Conservation (phyloP, 2,329 filamentous ascomycete genomes). For the Colletotrichum liaoningense region DNA sequence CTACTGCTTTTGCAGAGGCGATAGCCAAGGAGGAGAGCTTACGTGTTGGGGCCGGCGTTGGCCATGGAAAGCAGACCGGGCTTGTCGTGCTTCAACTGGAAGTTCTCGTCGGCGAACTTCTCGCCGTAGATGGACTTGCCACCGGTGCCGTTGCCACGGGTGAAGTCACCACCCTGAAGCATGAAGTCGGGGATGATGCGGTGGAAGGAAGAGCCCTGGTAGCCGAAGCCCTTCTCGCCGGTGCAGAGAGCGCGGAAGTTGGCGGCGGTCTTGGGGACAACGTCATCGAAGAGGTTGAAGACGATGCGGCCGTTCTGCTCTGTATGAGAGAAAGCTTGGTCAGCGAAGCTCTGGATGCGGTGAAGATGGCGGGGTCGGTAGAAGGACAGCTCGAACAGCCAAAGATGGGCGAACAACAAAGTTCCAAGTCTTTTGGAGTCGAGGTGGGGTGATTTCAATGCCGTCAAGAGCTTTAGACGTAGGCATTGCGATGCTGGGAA, state of each 20-base stretch:
- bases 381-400: background rate
- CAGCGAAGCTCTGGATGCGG: slow-evolving; percentile 18
- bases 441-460: slow-evolving; percentile 16
- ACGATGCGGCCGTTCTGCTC: slow-evolving; percentile 83
- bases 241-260: slow-evolving; percentile 91
- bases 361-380: background rate
- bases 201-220: slow-evolving; percentile 88
- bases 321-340: slow-evolving; percentile 49
- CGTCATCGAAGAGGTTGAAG: slow-evolving; percentile 88
- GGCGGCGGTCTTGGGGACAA: slow-evolving; percentile 86
- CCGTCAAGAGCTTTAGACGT: background rate
- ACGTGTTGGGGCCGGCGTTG: slow-evolving; percentile 95
- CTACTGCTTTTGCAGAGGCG: background rate
- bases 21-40: slow-evolving; percentile 45
- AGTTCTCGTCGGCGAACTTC: slow-evolving; percentile 96
- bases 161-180: slow-evolving; percentile 97
- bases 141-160: slow-evolving; percentile 89
- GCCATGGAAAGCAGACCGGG: slow-evolving; percentile 93
- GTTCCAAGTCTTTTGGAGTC: slow-evolving; percentile 12
- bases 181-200: slow-evolving; percentile 94
- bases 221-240: slow-evolving; percentile 83
- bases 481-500: slow-evolving; percentile 1
- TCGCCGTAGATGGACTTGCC: slow-evolving; percentile 96
- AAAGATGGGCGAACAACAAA: background rate
- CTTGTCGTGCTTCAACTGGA: slow-evolving; percentile 77